Conservation (phyloP, 2,329 filamentous ascomycete species). For the Alternaria hordeiaustralica region DNA sequence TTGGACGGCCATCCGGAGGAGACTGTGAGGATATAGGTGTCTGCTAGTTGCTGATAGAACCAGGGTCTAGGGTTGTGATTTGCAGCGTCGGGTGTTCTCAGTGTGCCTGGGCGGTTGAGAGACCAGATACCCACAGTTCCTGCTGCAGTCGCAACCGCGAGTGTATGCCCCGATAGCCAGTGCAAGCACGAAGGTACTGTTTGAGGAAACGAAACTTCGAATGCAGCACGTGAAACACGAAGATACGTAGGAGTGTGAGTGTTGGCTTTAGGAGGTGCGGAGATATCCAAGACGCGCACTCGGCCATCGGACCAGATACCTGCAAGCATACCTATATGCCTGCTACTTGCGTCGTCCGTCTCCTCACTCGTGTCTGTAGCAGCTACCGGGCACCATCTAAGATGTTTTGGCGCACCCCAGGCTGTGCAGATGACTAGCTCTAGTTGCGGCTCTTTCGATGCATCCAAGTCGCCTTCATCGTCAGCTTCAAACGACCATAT, state of each 20-base stretch:
- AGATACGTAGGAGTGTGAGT: conserved; percentile 37
- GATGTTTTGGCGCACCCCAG: conserved; percentile 62
- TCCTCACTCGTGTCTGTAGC: conserved; percentile 28
- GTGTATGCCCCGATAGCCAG: conserved; percentile 63
- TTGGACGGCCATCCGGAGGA: conserved; percentile 61
- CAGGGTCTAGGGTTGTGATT: conserved; percentile 44
- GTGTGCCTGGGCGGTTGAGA: conserved; percentile 47
- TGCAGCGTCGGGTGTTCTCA: conserved; percentile 5
- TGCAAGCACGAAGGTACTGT: conserved; percentile 63
- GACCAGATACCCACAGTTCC: conserved; percentile 64
- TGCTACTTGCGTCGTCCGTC: conserved; percentile 36
- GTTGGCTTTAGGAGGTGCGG: conserved; percentile 11
- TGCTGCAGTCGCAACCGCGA: conserved; percentile 63
- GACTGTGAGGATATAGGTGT: conserved; percentile 57
- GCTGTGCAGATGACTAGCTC: conserved; percentile 61
- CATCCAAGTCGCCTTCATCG: conserved; percentile 52
- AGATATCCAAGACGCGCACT: conserved; percentile 62
- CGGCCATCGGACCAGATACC: conserved; percentile 65
- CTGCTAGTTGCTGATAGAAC: conserved; percentile 53
- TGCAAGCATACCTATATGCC: conserved; percentile 60
- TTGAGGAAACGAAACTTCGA: conserved; percentile 58
- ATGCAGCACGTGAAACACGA: conserved; percentile 56
- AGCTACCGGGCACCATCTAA: conserved; percentile 64
- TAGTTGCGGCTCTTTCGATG: conserved; percentile 53
- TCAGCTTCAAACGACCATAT: conserved; percentile 63